phyloP scores from a whole-genome alignment of 192 early-diverging fungal species.

The Umbelopsis vinacea region DNA sequence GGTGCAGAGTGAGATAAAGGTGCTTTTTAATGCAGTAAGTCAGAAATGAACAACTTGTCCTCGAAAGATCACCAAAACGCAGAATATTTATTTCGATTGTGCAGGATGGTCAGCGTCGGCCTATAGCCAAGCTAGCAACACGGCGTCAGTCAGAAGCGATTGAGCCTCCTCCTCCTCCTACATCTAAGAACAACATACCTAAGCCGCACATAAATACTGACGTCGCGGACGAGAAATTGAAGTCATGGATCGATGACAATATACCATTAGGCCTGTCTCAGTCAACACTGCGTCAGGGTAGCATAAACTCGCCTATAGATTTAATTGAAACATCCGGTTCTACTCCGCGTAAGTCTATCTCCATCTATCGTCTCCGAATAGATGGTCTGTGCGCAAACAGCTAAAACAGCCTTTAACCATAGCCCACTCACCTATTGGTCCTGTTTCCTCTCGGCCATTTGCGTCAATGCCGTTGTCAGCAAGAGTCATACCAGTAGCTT shows the following conservation, averaged over 20 bases:
- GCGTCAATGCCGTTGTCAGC: neutral
- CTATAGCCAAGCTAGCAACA: neutral
- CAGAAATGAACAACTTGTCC: neutral
- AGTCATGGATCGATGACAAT: slow-evolving; percentile 13
- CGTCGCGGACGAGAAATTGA: neutral
- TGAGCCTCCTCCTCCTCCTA: neutral
- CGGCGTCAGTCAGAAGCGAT: neutral
- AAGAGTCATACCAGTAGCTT: neutral
- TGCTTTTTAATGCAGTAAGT: slow-evolving; percentile 24
- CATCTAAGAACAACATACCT: neutral
- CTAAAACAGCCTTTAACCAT: neutral
- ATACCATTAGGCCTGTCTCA: slow-evolving; percentile 1
- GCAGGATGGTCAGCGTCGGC: slow-evolving; percentile 3
- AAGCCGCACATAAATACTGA: neutral
- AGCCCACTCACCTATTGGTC: neutral
- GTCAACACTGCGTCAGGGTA: neutral
- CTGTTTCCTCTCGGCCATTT: neutral
- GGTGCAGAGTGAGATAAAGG: slow-evolving; percentile 4
- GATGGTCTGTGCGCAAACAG: neutral
- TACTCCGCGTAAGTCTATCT: neutral
- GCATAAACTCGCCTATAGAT: neutral
- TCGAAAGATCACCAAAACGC: no score
- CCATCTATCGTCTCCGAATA: neutral
- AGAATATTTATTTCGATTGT: neutral
- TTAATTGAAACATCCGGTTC: neutral